Evolutionary conservation across 192 early-diverging fungal species (phyloP).

Genomic region (Radiomyces spectabilis): DNA sequence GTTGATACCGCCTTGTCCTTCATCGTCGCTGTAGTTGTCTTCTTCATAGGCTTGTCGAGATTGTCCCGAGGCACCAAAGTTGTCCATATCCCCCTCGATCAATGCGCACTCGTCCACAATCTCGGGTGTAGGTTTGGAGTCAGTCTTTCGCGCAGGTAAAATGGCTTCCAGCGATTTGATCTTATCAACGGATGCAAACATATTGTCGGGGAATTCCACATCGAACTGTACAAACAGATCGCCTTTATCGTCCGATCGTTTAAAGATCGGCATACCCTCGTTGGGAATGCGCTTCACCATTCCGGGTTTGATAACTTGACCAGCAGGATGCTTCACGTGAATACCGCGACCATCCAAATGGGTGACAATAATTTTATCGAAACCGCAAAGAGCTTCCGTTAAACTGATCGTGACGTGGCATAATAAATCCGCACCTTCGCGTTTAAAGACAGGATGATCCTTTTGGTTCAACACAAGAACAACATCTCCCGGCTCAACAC

Average conservation of each 20-base stretch:
- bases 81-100: conserved; percentile 31
- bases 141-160: conserved; percentile 12
- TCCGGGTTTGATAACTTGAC: conserved; percentile 81
- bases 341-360: conserved; percentile 88
- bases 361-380: conserved; percentile 65
- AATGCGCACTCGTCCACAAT: conserved; percentile 41
- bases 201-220: conserved; percentile 73
- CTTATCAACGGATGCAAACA: conserved; percentile 29
- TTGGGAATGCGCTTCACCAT: conserved; percentile 74
- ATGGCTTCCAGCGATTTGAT: conserved; percentile 18
- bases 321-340: conserved; percentile 74
- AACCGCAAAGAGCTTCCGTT: conserved; percentile 88
- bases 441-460: conserved; percentile 69
- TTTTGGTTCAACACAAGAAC: conserved; percentile 87
- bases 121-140: conserved; percentile 30
- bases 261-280: conserved; percentile 91
- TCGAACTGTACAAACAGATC: conserved; percentile 84
- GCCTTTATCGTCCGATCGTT: conserved; percentile 67
- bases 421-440: conserved; percentile 76
- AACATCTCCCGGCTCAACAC: conserved; percentile 84
- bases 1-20: conserved; percentile 27
- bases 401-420: conserved; percentile 77
- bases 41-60: conserved; percentile 44
- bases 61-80: conserved; percentile 32
- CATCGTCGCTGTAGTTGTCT: conserved; percentile 34